Conservation (phyloP, 192 early-diverging fungal genomes). For the Mycoemilia scoparia region DNA sequence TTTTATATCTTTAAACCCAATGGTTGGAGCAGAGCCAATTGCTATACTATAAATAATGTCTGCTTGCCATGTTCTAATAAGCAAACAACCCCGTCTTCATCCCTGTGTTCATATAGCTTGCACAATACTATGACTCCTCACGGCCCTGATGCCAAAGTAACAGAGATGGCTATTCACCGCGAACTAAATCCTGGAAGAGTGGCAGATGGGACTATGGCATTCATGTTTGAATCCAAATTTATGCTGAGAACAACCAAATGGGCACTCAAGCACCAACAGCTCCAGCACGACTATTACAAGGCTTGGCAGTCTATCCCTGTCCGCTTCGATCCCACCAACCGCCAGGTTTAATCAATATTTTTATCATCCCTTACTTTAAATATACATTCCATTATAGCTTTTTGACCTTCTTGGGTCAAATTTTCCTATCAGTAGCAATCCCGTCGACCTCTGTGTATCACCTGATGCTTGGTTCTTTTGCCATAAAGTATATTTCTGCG, state of each 20-base stretch:
- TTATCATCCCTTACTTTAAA: too few relatives aligned
- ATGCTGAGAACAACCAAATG: constrained; percentile 64
- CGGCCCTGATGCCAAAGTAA: constrained; percentile 72
- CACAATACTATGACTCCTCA: constrained; percentile 80
- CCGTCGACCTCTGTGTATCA: too few relatives aligned
- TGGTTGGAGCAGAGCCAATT: too few relatives aligned
- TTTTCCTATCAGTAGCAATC: too few relatives aligned
- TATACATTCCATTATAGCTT: too few relatives aligned
- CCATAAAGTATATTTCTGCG: too few relatives aligned
- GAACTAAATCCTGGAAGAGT: constrained; percentile 61
- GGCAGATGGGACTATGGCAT: constrained; percentile 68
- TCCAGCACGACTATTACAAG: constrained; percentile 73
- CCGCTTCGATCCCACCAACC: constrained; percentile 20
- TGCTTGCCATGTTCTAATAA: too few relatives aligned
- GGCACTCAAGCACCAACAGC: constrained; percentile 54
- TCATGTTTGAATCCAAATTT: constrained; percentile 87
- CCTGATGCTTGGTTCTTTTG: too few relatives aligned
- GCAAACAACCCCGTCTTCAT: not conserved
- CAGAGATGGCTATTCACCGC: constrained; percentile 48
- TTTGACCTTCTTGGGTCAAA: too few relatives aligned
- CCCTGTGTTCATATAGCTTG: too few relatives aligned
- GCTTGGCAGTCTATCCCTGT: constrained; percentile 57
- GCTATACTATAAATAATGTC: too few relatives aligned
- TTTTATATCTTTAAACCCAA: constrained; percentile 11
- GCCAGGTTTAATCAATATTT: not conserved